Base-by-base conservation (phyloP, 768 basidiomycete genomes). In the Lentinula sp. region DNA sequence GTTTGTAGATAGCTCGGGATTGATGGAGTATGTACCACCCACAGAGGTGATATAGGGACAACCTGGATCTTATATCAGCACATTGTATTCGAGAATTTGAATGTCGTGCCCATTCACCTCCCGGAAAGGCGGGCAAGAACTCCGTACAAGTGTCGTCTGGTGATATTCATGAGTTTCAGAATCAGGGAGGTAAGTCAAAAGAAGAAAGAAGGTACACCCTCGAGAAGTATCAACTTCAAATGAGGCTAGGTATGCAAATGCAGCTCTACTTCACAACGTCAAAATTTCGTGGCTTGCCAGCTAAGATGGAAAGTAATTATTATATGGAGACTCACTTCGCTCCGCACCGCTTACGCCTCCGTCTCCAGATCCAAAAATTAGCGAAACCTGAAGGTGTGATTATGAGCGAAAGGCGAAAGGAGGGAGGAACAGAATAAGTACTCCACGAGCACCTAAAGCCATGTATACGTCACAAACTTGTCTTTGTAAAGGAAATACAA, bases 371-470 rank as follows among this genome's bases (percentile, higher is more conserved):
- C 53, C 43, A 49, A 56, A 42, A 2, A 56, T 42, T 18, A 56
- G 31, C 1, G 39, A 42, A 21, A 32, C 40, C 46, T 48, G 3
- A 9, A 9, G 6, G 18, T 46, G 21, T 46, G 8, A 8, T 11
- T 48, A 18, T 46, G n/a, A 39, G 11, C 49, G 28, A 2, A 15
- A 58, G 18, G 18, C n/a, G 42, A 32, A 42, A 43, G 43, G 15
- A 46, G 15, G 35, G 15, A 42, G 1, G 70, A 80, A 80, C 18
- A 76, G 59, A 21, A 83, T 6, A 5, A 78, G 76, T n/a, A 77
- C 68, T 3, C 82, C 83, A 1, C 82, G 78, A 15, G 73, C 75
- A 28, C 81, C 80, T 35, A 83, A 74, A 46, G 61, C 57, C 46
- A 61, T 58, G 28, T 65, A 65, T 16, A 53, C 54, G 37, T 63